These are phyloP conservation scores for Amphirosellinia nigrospora DNA, from an alignment of 495 filamentous ascomycete genomes.

Conservation along the genomic window DNA sequence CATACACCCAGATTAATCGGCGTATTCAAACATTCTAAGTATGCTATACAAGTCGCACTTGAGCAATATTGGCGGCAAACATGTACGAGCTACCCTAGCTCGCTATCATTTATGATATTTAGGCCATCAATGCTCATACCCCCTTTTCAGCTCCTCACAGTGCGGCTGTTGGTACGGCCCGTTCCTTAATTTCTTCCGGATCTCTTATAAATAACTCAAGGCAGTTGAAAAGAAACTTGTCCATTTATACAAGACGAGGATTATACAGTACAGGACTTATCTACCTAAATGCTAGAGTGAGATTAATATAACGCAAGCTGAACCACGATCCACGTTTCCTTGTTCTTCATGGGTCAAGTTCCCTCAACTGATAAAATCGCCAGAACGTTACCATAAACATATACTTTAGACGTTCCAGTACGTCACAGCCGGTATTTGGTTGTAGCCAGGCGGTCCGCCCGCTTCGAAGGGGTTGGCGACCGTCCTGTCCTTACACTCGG, in stretches of 20 bases:
- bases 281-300: not conserved
- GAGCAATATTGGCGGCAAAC: not conserved
- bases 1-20: not conserved
- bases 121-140: not conserved
- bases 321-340: not conserved
- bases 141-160: not conserved
- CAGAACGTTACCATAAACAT: conserved; percentile 9
- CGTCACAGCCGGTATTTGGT: not conserved
- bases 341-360: not conserved
- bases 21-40: not conserved
- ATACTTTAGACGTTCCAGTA: conserved; percentile 11
- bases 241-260: not conserved
- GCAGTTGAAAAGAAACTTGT: not conserved
- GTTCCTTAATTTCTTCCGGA: not conserved
- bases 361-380: conserved; percentile 9
- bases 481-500: not conserved
- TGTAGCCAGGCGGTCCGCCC: conserved; percentile 5
- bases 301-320: not conserved
- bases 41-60: not conserved
- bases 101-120: not conserved
- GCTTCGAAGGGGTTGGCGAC: not conserved
- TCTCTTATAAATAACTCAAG: not conserved
- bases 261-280: not conserved
- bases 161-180: not conserved
- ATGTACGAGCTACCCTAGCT: not conserved